Conservation (phyloP, 1,139 yeast genomes). For the Yamadazyma blattariae region DNA sequence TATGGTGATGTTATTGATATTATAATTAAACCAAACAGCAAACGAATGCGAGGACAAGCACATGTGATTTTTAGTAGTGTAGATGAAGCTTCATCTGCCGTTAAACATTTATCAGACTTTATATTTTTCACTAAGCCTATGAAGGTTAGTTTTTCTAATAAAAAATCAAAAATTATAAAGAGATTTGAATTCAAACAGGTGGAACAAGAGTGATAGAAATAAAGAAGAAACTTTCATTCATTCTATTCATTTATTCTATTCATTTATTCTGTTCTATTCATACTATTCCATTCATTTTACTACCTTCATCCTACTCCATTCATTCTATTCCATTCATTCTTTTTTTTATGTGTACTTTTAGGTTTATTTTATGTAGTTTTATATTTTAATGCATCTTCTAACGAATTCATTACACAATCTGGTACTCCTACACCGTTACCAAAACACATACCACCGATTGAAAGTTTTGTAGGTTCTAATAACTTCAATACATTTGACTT, state of each 20-base stretch:
- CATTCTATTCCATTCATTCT: too few relatives aligned
- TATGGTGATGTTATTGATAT: conserved; percentile 69
- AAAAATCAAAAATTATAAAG: background rate
- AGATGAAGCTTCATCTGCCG: conserved; percentile 53
- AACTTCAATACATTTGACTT: conserved; percentile 30
- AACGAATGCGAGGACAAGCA: conserved; percentile 71
- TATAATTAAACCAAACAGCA: conserved; percentile 33
- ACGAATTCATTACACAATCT: conserved; percentile 70
- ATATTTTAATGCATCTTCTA: conserved; percentile 47
- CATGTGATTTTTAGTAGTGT: conserved; percentile 56
- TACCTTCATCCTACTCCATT: too few relatives aligned
- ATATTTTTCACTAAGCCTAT: conserved; percentile 57
- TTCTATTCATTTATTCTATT: too few relatives aligned
- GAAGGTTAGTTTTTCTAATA: conserved; percentile 8
- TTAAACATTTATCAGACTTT: conserved; percentile 46
- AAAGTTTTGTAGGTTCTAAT: conserved; percentile 37
- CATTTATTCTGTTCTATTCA: too few relatives aligned
- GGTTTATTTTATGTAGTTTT: conserved; percentile 3
- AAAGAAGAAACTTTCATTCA: too few relatives aligned
- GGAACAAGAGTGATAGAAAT: too few relatives aligned
- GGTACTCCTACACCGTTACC: conserved; percentile 89
- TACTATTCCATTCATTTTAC: too few relatives aligned
- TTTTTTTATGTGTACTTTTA: too few relatives aligned
- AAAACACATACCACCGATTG: conserved; percentile 79
- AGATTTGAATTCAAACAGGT: background rate